Conservation (phyloP, 1,139 yeast species). For the Eremothecium sinecaudum region DNA sequence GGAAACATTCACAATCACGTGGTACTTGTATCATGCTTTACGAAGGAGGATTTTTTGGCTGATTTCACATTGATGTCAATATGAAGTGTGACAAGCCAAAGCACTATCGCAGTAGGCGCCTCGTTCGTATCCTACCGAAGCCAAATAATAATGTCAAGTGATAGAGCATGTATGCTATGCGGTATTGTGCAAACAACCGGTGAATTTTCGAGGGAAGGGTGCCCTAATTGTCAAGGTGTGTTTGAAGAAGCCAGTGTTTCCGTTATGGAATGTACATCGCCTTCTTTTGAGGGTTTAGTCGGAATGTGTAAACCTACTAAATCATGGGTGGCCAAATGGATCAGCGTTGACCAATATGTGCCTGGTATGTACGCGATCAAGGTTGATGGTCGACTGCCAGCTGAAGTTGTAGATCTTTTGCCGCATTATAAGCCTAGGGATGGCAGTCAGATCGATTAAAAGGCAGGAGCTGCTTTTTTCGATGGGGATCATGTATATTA, state of each 20-base stretch:
- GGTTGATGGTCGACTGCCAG: constrained; percentile 85
- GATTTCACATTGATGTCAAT: too few species aligned
- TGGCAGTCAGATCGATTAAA: constrained; percentile 79
- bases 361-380: constrained; percentile 92
- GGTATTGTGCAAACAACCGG: constrained; percentile 62
- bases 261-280: constrained; percentile 88
- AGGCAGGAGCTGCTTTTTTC: too few species aligned
- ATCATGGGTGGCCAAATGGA: constrained; percentile 98
- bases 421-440: constrained; percentile 90
- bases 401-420: constrained; percentile 67
- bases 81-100: too few species aligned
- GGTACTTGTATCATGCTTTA: too few species aligned
- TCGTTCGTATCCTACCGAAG: too few species aligned
- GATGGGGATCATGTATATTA: too few species aligned
- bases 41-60: too few species aligned
- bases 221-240: constrained; percentile 96
- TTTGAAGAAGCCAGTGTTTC: constrained; percentile 75
- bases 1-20: too few species aligned
- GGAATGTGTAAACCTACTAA: constrained; percentile 79
- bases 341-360: constrained; percentile 79
- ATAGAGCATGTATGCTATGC: constrained; percentile 96
- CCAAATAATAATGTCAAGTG: constrained; percentile 27
- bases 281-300: constrained; percentile 90
- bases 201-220: constrained; percentile 72
- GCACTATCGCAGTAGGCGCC: too few species aligned